Evolutionary conservation across 352 stramenopile species (phyloP).

Genomic region (Phytophthora chlamydospora): DNA sequence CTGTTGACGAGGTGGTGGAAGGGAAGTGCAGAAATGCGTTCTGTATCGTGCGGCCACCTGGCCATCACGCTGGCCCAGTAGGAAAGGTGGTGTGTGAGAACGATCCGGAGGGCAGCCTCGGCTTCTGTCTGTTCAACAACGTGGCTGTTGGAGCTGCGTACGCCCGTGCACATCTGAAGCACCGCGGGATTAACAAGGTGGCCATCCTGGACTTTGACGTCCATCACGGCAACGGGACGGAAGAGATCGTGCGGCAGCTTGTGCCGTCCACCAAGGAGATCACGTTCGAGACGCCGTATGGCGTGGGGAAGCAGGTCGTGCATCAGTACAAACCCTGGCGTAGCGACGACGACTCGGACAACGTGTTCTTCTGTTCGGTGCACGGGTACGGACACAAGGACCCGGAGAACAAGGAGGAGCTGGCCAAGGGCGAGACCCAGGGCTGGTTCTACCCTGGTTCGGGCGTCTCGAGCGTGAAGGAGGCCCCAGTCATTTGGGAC

Average conservation of each 20-base stretch:
- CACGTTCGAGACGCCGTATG: slow-evolving; percentile 90
- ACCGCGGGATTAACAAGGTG: slow-evolving; percentile 91
- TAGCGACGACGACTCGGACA: slow-evolving; percentile 92
- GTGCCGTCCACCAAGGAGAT: slow-evolving; percentile 86
- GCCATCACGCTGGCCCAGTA: slow-evolving; percentile 96
- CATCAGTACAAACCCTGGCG: slow-evolving; percentile 97
- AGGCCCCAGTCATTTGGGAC: slow-evolving; percentile 65
- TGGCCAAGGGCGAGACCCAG: slow-evolving; percentile 33
- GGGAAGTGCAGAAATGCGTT: slow-evolving; percentile 96
- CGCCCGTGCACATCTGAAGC: slow-evolving; percentile 92
- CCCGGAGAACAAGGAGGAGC: slow-evolving; percentile 51
- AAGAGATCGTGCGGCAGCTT: slow-evolving; percentile 95
- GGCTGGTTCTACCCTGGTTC: slow-evolving; percentile 89
- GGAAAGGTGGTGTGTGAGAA: slow-evolving; percentile 94
- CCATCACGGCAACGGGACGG: slow-evolving; percentile 98
- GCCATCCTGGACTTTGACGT: slow-evolving; percentile 99
- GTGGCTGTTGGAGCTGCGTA: slow-evolving; percentile 97
- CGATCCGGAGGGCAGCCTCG: slow-evolving; percentile 87
- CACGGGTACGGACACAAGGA: slow-evolving; percentile 84
- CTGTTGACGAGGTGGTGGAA: slow-evolving; percentile 84
- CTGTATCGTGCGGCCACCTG: slow-evolving; percentile 95
- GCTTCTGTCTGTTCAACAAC: slow-evolving; percentile 99
- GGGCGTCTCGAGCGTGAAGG: slow-evolving; percentile 47
- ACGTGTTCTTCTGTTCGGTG: slow-evolving; percentile 97
- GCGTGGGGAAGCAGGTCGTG: slow-evolving; percentile 81